These are phyloP conservation scores for Lentinus tigrinus DNA, from an alignment of 768 basidiomycete genomes.

Conservation along the genomic window DNA sequence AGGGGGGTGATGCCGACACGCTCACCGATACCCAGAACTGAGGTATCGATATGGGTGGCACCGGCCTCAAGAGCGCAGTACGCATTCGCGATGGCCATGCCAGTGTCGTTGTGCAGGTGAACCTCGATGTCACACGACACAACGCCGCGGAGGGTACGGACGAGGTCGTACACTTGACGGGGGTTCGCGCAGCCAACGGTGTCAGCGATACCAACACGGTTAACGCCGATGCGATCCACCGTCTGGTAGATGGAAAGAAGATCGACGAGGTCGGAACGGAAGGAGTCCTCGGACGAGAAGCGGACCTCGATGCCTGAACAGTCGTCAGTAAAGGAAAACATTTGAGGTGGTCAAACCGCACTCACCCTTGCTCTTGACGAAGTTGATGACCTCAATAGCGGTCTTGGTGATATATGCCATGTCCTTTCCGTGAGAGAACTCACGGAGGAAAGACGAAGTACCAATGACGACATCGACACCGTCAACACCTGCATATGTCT, in stretches of 20 bases:
- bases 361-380: constrained; percentile 94
- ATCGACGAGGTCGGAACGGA: constrained; percentile 99
- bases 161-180: constrained; percentile 96
- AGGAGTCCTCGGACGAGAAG: constrained; percentile 99
- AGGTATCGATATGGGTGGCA: constrained; percentile 98
- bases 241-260: constrained; percentile 98
- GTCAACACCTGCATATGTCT: constrained; percentile 70
- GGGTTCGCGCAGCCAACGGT: constrained; percentile 99
- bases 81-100: constrained; percentile 98
- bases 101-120: constrained; percentile 98
- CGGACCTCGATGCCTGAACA: constrained; percentile 80
- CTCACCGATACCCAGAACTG: constrained; percentile 96
- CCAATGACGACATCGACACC: constrained; percentile 99
- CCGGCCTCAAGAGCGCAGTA: constrained; percentile 98
- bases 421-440: constrained; percentile 99
- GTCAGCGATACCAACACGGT: constrained; percentile 98
- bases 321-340: neutral
- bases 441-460: constrained; percentile 97
- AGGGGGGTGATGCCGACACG: constrained; percentile 98
- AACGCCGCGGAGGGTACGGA: constrained; percentile 92
- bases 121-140: constrained; percentile 98
- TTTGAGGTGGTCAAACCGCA: neutral
- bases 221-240: constrained; percentile 98
- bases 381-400: constrained; percentile 97
- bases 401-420: constrained; percentile 99